Evolutionary conservation across 257 asterid species (phyloP), one percentile per base, ranked within the genome.

Genomic region (Hygrophila difformis): DNA sequence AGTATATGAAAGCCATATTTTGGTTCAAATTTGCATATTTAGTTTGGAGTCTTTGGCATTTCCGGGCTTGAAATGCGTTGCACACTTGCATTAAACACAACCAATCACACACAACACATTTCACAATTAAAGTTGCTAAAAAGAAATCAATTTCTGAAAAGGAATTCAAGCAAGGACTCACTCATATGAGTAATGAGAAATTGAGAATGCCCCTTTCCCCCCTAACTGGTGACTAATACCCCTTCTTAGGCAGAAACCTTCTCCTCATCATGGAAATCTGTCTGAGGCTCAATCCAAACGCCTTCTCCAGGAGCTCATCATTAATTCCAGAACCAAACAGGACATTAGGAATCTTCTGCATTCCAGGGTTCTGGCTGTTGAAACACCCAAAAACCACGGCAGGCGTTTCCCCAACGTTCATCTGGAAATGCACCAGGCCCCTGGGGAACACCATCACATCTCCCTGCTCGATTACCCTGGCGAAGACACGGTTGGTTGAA

Each of bases 381-480:
- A 74, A 74, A 40, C 75, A 65, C 4, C 75, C 83, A 17, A 68
- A 71, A 6, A 71, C 48, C 4, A 73, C 66, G 1, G 83, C 83
- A 0, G 57, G 42, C 17, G 66, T 42, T 44, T 66, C 34, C 7
- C 83, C 87, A 17, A 63, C 72, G 48, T 78, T 78, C 80, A 74
- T 78, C 76, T 71, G 80, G 55, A 78, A 78, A 71, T 78, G 87
- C 50, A 71, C 75, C 4, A 78, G 36, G 4, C 87, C 87, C 40
- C 63, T 65, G 2, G 87, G 87, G 39, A 71, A 71, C 14, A 74
- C 73, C 80, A 78, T 74, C 45, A 74, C 80, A 22, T 78, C 87
- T 16, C 83, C 87, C 35, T 49, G 63, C 66, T 66, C 76, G 14
- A 78, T 60, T 21, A 68, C 68, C 66, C 72, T 71, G 0, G 83